Evolutionary conservation across 148 eudicot genomes (phyloP), one percentile per base, ranked within the genome.

Genomic region (Rhododendron simsii): DNA sequence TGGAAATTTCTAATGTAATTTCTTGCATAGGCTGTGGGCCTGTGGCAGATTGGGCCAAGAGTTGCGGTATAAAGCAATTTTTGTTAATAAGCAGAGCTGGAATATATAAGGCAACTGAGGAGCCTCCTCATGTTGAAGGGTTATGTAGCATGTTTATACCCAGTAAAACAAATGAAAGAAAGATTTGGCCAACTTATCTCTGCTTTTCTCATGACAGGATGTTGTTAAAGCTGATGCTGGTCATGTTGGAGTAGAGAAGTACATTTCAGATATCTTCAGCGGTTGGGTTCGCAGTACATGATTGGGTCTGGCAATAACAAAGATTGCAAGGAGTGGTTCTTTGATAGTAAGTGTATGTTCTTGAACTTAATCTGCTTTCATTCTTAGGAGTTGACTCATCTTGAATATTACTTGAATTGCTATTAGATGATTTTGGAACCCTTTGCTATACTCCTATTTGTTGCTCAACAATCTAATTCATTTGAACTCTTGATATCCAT

Each of bases 271-370:
- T 84, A 86, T 61, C 39, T 95, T 95, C 78, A 87, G 84, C 57
- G 91, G 88, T 69, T 95, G 98, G 97, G 95, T 8, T 98, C 97
- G 65, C 99, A 96, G 55, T 95, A 96, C 89, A 95, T 96, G 99
- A 91, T 91, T 57, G 99, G 98, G 75, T 95, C 96, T 14, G 99
- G 99, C 84, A 96, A 96, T 92, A 96, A 96, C 91, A 96, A 96
- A 87, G 99, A 96, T 73, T 96, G 99, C 73, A 98, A 96, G 90
- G 99, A 96, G 91, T 96, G 99, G 99, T 96, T 96, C 89, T 95
- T 96, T 85, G 99, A 95, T 83, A 89, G 98, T 95, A 93, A 90
- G 98, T 88, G 39, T 47, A 78, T 37, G 73, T 55, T 26, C 28
- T 37, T 71, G 78, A 55, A 8, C 11, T 4, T 3, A 39, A 23